Percentiles rank a stretch among this genome's conserved stretches.
These are phyloP conservation scores for Aspergillus novofumigatus DNA, from an alignment of 2,329 filamentous ascomycete species.

Conservation along the genomic window DNA sequence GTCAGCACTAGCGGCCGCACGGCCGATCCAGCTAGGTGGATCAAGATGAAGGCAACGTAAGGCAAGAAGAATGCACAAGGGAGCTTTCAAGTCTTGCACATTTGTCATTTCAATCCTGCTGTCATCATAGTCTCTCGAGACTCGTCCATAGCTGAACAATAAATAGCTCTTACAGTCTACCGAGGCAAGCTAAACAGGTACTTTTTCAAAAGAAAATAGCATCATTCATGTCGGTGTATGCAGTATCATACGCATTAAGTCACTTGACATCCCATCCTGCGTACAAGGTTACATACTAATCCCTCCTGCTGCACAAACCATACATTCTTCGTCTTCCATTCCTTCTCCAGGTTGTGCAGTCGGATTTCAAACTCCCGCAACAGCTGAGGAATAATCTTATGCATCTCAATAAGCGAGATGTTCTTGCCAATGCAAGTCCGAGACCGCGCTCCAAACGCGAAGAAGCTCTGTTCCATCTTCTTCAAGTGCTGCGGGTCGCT, in stretches of 20 bases:
- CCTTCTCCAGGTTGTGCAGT: constrained; percentile 2
- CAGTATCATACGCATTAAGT: too few relatives aligned
- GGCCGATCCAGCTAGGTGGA: too few relatives aligned
- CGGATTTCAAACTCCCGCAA: constrained; percentile 18
- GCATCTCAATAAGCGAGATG: constrained; percentile 31
- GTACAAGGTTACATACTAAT: not conserved
- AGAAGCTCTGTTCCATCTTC: constrained; percentile 28
- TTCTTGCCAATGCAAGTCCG: constrained; percentile 32
- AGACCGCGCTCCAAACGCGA: constrained; percentile 29
- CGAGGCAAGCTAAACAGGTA: too few relatives aligned
- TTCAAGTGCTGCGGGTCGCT: constrained; percentile 20
- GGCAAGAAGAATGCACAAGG: too few relatives aligned
- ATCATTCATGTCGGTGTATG: too few relatives aligned
- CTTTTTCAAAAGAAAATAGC: too few relatives aligned
- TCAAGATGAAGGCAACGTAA: too few relatives aligned
- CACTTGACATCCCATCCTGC: not conserved
- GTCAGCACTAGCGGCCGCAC: too few relatives aligned
- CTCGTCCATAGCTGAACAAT: not conserved
- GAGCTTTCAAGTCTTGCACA: too few relatives aligned
- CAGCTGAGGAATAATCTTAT: constrained; percentile 29
- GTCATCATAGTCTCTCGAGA: not conserved
- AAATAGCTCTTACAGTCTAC: too few relatives aligned
- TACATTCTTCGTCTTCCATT: constrained; percentile 12
- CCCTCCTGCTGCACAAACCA: constrained; percentile 21
- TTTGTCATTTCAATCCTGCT: not conserved